These are phyloP conservation scores for Umbilicaria muhlenbergii DNA, from an alignment of 495 filamentous ascomycete species.

Conservation along the genomic window DNA sequence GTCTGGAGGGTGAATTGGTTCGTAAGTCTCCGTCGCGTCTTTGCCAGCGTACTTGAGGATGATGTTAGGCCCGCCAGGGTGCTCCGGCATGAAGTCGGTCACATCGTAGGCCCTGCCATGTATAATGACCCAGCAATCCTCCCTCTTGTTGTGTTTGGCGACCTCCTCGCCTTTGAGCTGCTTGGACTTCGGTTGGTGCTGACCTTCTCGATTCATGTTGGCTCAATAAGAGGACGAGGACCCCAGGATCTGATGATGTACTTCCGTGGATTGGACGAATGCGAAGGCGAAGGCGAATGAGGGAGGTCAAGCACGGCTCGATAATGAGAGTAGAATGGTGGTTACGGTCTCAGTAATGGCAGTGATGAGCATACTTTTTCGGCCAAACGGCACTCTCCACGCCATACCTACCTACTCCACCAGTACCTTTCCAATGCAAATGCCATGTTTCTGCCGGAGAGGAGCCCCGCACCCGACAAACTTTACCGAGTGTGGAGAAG, in stretches of 20 bases:
- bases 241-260: no score
- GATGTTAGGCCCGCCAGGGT: conserved; percentile 73
- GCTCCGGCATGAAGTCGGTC: conserved; percentile 80
- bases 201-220: conserved; percentile 20
- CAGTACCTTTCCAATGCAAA: no score
- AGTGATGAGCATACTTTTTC: no score
- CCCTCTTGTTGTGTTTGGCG: conserved; percentile 67
- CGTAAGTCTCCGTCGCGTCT: conserved; percentile 79
- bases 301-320: neutral
- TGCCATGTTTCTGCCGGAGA: no score
- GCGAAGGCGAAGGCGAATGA: conserved; percentile 2
- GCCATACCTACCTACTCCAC: no score
- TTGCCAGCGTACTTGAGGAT: conserved; percentile 71
- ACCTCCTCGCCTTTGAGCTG: conserved; percentile 61
- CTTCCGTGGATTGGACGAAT: neutral
- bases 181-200: conserved; percentile 11
- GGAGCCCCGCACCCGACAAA: no score
- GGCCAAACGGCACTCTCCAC: no score
- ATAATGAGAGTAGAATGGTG: no score
- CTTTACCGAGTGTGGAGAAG: no score
- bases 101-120: conserved; percentile 89
- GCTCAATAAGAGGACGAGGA: neutral
- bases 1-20: conserved; percentile 87
- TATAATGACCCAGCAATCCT: conserved; percentile 72
- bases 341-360: no score